Percentiles rank a stretch among this genome's conserved stretches.
Conservation (phyloP, 2,329 filamentous ascomycete genomes). For the Microascus cirrosus region DNA sequence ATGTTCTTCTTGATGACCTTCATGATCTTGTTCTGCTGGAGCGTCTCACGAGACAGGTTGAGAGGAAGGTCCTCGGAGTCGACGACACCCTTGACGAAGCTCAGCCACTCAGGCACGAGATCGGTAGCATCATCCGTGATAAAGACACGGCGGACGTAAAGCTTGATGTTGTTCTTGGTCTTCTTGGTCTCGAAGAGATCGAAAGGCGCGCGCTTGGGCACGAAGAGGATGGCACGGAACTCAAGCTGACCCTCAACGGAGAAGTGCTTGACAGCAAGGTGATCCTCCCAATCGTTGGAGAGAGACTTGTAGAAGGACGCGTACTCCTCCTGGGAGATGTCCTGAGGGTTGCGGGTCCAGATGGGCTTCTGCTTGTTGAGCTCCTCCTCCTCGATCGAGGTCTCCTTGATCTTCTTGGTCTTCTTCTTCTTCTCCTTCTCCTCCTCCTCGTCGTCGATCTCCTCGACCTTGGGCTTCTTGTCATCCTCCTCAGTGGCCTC, state of each 20-base stretch:
- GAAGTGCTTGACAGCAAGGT: conserved; percentile 99
- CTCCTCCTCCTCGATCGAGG: conserved; percentile 97
- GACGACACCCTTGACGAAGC: conserved; percentile 99
- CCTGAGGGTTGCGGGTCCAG: conserved; percentile 95
- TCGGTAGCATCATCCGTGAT: conserved; percentile 99
- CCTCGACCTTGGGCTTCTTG: conserved; percentile 94
- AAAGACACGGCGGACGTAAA: conserved; percentile 99
- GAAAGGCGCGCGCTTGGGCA: conserved; percentile 98
- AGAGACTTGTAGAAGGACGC: conserved; percentile 99
- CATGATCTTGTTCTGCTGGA: conserved; percentile 99
- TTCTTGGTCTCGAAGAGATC: conserved; percentile 99
- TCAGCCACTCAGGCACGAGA: conserved; percentile 97
- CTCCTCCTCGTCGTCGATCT: conserved; percentile 79
- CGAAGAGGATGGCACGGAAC: conserved; percentile 99
- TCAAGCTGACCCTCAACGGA: conserved; percentile 99
- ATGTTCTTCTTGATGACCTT: conserved; percentile 99
- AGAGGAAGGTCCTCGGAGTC: conserved; percentile 99
- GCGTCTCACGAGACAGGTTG: conserved; percentile 99
- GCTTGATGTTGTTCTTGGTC: conserved; percentile 99
- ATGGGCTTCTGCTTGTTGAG: conserved; percentile 99
- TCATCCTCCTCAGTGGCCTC: conserved; percentile 59
- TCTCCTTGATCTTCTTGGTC: conserved; percentile 99
- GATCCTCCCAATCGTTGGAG: conserved; percentile 99
- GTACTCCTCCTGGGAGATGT: conserved; percentile 95
- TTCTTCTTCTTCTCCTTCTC: conserved; percentile 86